Percentiles rank a stretch among this genome's conserved stretches.
These are phyloP conservation scores for Alternaria sp. DNA, from an alignment of 2,329 filamentous ascomycete species.

Conservation along the genomic window DNA sequence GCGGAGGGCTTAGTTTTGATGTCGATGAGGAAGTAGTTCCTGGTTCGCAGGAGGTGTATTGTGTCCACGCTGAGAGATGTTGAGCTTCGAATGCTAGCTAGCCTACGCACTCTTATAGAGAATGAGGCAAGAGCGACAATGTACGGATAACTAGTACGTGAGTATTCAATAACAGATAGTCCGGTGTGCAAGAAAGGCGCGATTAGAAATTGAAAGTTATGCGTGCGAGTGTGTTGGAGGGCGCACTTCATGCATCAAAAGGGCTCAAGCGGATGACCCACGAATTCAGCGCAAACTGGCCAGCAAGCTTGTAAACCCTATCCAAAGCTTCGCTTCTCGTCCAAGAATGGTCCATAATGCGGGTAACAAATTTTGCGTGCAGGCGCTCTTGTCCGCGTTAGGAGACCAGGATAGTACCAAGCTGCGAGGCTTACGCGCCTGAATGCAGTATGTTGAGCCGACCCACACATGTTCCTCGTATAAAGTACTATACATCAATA, in stretches of 20 bases:
- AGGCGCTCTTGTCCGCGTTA: background rate
- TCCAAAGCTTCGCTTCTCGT: background rate
- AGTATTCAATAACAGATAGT: background rate
- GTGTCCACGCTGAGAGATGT: background rate
- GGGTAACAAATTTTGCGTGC: background rate
- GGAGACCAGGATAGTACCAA: background rate
- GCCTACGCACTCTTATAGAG: background rate
- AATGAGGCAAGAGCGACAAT: background rate
- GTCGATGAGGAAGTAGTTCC: background rate
- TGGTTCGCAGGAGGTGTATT: background rate
- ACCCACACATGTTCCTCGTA: background rate
- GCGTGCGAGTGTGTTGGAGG: background rate
- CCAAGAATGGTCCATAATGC: background rate
- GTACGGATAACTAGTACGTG: background rate
- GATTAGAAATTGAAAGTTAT: background rate
- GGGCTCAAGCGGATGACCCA: background rate
- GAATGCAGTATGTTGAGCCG: background rate
- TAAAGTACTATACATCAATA: background rate
- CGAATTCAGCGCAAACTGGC: background rate
- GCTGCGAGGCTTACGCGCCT: background rate
- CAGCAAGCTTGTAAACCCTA: background rate
- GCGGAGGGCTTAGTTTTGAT: background rate
- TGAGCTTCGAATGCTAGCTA: background rate
- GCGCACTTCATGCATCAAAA: background rate
- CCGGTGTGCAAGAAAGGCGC: background rate